A percentile compares a stretch with the other conserved stretches of the same genome.
Conservation (phyloP, 768 basidiomycete species). For the Podaxis pistillaris region DNA sequence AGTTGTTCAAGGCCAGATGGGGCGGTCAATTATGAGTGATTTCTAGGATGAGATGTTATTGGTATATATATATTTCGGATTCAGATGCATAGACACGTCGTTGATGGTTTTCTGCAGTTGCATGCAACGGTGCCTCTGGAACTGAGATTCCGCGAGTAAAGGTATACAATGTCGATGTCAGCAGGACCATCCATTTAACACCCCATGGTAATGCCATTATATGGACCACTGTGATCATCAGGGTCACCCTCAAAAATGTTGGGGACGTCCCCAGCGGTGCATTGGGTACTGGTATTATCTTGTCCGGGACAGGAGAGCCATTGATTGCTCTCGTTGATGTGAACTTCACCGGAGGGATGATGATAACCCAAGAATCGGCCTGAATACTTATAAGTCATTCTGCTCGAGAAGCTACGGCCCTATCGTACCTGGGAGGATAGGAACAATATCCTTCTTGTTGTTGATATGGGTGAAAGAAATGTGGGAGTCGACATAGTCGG, state of each 20-base stretch:
- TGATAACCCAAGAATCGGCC: conserved; percentile 39
- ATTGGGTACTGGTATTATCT: conserved; percentile 25
- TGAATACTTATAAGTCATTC: conserved; percentile 39
- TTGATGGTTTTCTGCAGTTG: too few species aligned
- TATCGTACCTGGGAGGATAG: conserved; percentile 28
- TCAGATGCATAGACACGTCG: too few species aligned
- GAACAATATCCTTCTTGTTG: conserved; percentile 28
- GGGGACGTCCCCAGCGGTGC: conserved; percentile 22
- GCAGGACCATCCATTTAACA: neutral
- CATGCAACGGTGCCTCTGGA: neutral
- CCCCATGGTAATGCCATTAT: conserved; percentile 14
- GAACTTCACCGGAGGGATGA: conserved; percentile 41
- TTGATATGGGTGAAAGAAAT: conserved; percentile 22
- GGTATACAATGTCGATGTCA: neutral
- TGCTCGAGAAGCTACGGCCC: neutral
- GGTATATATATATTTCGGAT: too few species aligned
- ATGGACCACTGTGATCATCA: conserved; percentile 12
- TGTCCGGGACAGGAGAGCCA: conserved; percentile 30
- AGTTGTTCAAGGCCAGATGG: too few species aligned
- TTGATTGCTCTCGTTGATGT: conserved; percentile 30
- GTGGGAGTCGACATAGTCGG: conserved; percentile 25
- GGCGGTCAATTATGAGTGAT: too few species aligned
- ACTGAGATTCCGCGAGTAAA: neutral
- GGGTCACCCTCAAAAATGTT: conserved; percentile 10
- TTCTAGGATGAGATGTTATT: too few species aligned